Conservation (phyloP, 2,329 filamentous ascomycete genomes). For the Botryotinia calthae region DNA sequence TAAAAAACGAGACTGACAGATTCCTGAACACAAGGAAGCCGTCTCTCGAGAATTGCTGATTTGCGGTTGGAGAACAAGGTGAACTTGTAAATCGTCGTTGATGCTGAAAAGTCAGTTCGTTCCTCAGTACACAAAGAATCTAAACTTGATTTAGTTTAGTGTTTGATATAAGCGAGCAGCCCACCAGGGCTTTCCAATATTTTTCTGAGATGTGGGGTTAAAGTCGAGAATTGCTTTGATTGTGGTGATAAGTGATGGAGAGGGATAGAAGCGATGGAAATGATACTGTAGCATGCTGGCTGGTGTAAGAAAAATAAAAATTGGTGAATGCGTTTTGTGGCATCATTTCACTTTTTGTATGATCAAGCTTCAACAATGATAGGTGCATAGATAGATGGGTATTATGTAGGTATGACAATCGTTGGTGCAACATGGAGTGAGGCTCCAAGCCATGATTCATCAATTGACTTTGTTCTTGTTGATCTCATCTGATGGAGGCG, state of each 20-base stretch:
- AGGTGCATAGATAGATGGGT: neutral
- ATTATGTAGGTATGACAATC: neutral
- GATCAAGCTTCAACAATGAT: neutral
- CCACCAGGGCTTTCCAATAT: slow-evolving; percentile 8
- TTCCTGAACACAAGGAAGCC: slow-evolving; percentile 40
- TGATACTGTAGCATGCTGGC: neutral
- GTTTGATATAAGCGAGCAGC: slow-evolving; percentile 16
- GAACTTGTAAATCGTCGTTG: slow-evolving; percentile 20
- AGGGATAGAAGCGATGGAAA: neutral
- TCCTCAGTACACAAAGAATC: slow-evolving; percentile 21
- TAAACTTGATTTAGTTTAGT: slow-evolving; percentile 18
- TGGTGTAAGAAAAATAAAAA: neutral
- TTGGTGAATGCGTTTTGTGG: neutral
- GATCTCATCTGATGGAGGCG: neutral
- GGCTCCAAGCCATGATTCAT: slow-evolving; percentile 6
- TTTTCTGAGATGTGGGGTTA: slow-evolving; percentile 2
- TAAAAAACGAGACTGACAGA: slow-evolving; percentile 39
- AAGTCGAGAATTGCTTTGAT: neutral
- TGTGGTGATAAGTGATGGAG: neutral
- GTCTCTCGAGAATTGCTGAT: slow-evolving; percentile 39
- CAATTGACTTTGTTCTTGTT: slow-evolving; percentile 11
- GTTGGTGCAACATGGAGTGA: neutral
- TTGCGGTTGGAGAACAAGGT: slow-evolving; percentile 22
- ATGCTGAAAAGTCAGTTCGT: slow-evolving; percentile 18
- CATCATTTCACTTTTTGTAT: neutral